Percentiles rank a stretch among this genome's conserved stretches.
These are phyloP conservation scores for Platanthera zijinensis DNA, from an alignment of 106 monocot species.

Conservation along the genomic window DNA sequence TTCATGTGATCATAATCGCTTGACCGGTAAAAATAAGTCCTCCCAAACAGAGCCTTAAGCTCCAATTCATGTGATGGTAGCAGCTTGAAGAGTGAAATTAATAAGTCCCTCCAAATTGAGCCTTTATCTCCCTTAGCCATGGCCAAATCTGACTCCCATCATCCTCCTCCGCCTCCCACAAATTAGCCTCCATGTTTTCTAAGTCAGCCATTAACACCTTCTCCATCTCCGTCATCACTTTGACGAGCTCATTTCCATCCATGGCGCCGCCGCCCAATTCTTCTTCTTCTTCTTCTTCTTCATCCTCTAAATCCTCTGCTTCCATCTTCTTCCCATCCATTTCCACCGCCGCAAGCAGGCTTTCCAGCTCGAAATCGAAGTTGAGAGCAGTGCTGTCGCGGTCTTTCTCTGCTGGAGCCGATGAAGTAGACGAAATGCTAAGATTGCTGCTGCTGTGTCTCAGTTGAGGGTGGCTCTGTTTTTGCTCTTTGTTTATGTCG, in stretches of 20 bases:
- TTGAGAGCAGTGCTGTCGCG: neutral
- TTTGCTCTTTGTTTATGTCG: neutral
- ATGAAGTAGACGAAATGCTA: neutral
- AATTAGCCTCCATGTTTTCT: constrained; percentile 10
- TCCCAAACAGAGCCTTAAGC: no score
- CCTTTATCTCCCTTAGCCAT: constrained; percentile 4
- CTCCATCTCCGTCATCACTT: constrained; percentile 1
- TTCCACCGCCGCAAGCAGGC: neutral
- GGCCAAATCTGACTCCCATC: constrained; percentile 10
- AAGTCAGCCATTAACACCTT: constrained; percentile 15
- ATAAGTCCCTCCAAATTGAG: no score
- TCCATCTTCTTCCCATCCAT: neutral
- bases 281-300: neutral
- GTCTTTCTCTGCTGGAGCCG: neutral
- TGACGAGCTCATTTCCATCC: neutral
- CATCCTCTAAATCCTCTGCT: neutral
- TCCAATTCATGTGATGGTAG: no score
- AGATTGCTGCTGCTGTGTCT: neutral
- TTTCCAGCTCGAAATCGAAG: constrained; percentile 1
- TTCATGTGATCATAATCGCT: no score
- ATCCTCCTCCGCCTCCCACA: constrained; percentile 12
- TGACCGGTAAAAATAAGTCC: no score
- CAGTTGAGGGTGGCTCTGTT: neutral
- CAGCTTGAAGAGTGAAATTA: no score
- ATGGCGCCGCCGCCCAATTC: neutral